phyloP scores from a whole-genome alignment of 2,329 filamentous ascomycete genomes.

The Fusarium xylarioides region DNA sequence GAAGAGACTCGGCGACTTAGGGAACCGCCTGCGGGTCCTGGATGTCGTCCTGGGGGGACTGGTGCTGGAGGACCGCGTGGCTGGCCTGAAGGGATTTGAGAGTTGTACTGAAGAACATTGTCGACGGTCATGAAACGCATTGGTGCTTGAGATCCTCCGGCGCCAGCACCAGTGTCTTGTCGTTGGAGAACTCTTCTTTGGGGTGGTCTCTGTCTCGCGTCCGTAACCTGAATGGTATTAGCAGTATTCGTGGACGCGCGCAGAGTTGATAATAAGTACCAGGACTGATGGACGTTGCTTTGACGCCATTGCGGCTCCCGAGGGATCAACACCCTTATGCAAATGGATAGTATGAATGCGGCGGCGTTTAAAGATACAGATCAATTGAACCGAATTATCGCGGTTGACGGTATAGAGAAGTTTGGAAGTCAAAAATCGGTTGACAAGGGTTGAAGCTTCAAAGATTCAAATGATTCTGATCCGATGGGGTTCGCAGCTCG shows the following conservation, averaged over 20 bases:
- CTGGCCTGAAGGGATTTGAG: conserved; percentile 94
- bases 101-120: conserved; percentile 92
- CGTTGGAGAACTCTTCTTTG: conserved; percentile 47
- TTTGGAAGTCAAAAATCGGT: neutral
- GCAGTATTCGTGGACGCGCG: conserved; percentile 11
- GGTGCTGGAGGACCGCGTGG: conserved; percentile 74
- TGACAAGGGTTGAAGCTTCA: conserved; percentile 18
- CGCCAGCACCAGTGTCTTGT: conserved; percentile 45
- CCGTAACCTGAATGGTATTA: conserved; percentile 48
- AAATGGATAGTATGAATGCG: neutral
- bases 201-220: conserved; percentile 50
- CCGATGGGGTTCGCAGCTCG: conserved; percentile 25
- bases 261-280: conserved; percentile 52
- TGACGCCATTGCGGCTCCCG: conserved; percentile 50
- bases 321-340: neutral
- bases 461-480: conserved; percentile 35
- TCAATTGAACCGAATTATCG: conserved; percentile 4
- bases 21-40: conserved; percentile 23
- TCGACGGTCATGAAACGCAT: conserved; percentile 90
- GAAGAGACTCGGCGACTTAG: conserved; percentile 44
- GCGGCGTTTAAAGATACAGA: neutral
- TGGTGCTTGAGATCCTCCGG: conserved; percentile 49
- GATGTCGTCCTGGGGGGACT: conserved; percentile 45
- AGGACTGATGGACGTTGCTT: conserved; percentile 68
- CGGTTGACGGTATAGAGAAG: conserved; percentile 1